Base-by-base conservation (phyloP, 164 flowering plant species). In the Sextonia rubra region DNA sequence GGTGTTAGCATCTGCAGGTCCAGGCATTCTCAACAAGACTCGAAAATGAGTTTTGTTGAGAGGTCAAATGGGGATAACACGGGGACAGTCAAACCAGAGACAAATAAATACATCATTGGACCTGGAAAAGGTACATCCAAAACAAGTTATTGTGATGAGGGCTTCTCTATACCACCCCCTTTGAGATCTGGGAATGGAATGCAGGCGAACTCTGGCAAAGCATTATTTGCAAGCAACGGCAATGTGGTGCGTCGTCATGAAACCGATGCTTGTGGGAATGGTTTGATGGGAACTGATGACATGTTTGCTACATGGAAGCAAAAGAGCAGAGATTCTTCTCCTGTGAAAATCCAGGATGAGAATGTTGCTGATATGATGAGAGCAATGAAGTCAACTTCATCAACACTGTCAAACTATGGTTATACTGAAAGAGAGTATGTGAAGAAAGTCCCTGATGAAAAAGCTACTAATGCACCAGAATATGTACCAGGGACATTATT, bases 111-210 rank as follows among this genome's bases (percentile, higher is more conserved):
- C 62, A 64, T 83, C 24, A 66, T 73, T 71, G 85, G 74, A 52
- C 79, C 77, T 82, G 89, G 80, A 65, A 85, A 80, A 63, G 89
- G 56, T 74, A 20, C 73, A 17, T 77, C 77, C 44, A 76, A 78
- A 30, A 77, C 77, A 66, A 84, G 73, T 80, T 85, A 71, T 30
- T 26, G 75, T 4, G 92, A 88, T 73, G 91, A 77, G 12, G 93
- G 88, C 18, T 93, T 95, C 80, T 89, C 95, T 55, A 91, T 95
- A 74, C 89, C 89, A 44, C 88, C 91, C 23, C 88, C 97, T 58
- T 62, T 73, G 70, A 82, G 84, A 75, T 88, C 81, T 80, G 91
- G 82, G 27, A 82, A 78, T 49, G 62, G 74, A 72, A 73, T 70
- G 58, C 87, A 83, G 81, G 81, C 76, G 62, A 82, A 81, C 47